phyloP scores from a whole-genome alignment of 2,329 filamentous ascomycete species.

The Diaporthe australafricana region DNA sequence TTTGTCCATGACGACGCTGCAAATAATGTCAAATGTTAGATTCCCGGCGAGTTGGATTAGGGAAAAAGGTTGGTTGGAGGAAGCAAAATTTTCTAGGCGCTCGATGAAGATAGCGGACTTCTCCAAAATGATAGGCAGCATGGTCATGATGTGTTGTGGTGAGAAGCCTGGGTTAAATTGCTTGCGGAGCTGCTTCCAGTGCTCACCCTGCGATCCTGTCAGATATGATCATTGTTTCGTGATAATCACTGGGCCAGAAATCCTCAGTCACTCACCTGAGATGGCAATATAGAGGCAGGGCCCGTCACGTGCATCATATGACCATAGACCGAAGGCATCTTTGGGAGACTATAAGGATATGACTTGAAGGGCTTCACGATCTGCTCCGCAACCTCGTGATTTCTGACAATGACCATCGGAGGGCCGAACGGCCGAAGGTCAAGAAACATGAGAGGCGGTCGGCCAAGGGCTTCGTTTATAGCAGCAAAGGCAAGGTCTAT shows the following conservation, averaged over 20 bases:
- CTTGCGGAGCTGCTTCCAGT: conserved; percentile 48
- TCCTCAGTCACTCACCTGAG: conserved; percentile 22
- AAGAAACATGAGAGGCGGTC: conserved; percentile 48
- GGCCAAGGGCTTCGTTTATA: conserved; percentile 46
- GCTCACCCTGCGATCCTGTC: too few relatives aligned
- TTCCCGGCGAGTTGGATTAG: too few relatives aligned
- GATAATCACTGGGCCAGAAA: not conserved
- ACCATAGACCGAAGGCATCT: conserved; percentile 45
- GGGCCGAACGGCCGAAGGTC: conserved; percentile 48
- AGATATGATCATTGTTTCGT: too few relatives aligned
- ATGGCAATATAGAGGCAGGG: conserved; percentile 38
- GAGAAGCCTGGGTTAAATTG: conserved; percentile 52
- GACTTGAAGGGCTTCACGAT: conserved; percentile 46
- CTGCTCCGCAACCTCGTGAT: conserved; percentile 52
- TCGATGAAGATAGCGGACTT: conserved; percentile 46
- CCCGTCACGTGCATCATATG: conserved; percentile 43
- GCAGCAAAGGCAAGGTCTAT: too few relatives aligned
- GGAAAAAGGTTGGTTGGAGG: not conserved
- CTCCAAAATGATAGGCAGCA: conserved; percentile 50
- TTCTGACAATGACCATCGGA: conserved; percentile 47
- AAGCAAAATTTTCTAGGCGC: too few relatives aligned
- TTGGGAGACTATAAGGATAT: conserved; percentile 47
- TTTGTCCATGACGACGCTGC: too few relatives aligned
- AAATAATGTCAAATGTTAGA: too few relatives aligned
- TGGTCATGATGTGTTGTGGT: conserved; percentile 49